Percentiles rank a stretch among this genome's conserved stretches.
phyloP scores from a whole-genome alignment of 495 filamentous ascomycete genomes.

The Penicillium goetzii region DNA sequence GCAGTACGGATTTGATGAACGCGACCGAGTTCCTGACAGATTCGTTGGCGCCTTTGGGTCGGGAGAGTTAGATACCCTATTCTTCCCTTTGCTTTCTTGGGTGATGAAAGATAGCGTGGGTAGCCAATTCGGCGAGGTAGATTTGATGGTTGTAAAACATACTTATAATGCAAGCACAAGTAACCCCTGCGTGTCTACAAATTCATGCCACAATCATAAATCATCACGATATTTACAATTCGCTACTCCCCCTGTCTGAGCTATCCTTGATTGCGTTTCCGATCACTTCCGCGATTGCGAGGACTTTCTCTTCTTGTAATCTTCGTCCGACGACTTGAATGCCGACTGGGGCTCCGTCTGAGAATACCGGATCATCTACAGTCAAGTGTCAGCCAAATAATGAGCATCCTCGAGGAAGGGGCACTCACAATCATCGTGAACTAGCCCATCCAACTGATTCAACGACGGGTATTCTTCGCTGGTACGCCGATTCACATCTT shows the following conservation, averaged over 20 bases:
- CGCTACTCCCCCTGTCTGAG: not conserved
- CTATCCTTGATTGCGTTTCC: not conserved
- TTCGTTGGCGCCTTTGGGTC: slow-evolving; percentile 79
- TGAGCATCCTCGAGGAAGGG: too few relatives aligned
- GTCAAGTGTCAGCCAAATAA: not conserved
- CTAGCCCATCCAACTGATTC: not conserved
- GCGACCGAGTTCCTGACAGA: slow-evolving; percentile 82
- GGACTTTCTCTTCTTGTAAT: not conserved
- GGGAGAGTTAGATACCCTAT: slow-evolving; percentile 53
- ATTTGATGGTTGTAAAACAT: slow-evolving; percentile 25
- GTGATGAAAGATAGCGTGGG: not conserved
- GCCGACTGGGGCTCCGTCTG: not conserved
- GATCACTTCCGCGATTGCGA: not conserved
- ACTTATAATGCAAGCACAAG: slow-evolving; percentile 25
- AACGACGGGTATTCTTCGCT: not conserved
- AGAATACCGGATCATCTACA: not conserved
- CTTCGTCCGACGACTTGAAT: not conserved
- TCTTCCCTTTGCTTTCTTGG: not conserved
- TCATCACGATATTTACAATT: not conserved
- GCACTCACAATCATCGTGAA: not conserved
- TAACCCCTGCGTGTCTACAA: slow-evolving; percentile 4
- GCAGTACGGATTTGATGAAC: slow-evolving; percentile 91
- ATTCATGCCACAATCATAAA: not conserved
- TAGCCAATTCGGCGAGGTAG: not conserved
- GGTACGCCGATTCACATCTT: too few relatives aligned